Evolutionary conservation across 2,329 filamentous ascomycete genomes (phyloP).

Genomic region (Phyllosticta citrichinensis): DNA sequence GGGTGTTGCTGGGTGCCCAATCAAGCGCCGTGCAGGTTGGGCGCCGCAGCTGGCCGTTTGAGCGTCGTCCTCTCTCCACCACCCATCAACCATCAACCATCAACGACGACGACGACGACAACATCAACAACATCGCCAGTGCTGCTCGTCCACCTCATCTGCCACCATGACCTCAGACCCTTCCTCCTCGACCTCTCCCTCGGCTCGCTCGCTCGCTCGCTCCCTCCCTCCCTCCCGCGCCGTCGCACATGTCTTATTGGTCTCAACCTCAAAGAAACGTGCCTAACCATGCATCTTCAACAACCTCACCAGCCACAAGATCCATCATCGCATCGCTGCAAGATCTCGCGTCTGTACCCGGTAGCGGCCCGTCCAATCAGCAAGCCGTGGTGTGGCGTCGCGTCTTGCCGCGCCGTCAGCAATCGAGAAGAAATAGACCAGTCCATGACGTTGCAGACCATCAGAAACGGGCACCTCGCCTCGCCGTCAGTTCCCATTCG

Average conservation of each 20-base stretch:
- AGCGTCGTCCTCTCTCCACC: background rate
- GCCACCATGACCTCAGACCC: too few relatives aligned
- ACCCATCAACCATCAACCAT: background rate
- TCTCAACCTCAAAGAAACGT: conserved; percentile 7
- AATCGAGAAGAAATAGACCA: background rate
- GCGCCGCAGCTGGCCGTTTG: background rate
- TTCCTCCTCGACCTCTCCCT: background rate
- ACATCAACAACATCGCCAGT: background rate
- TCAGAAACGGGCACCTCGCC: background rate
- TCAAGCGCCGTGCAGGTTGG: background rate
- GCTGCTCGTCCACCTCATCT: background rate
- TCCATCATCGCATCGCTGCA: conserved; percentile 6
- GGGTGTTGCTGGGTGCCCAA: background rate
- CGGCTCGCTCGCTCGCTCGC: background rate
- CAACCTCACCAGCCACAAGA: conserved; percentile 9
- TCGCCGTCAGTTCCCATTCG: background rate
- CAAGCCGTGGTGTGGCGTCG: background rate
- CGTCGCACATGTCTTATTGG: conserved; percentile 5
- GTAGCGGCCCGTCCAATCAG: background rate
- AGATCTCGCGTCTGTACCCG: conserved; percentile 5
- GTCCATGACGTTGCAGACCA: background rate
- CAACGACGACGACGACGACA: background rate
- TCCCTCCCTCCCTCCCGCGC: background rate
- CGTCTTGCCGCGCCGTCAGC: background rate
- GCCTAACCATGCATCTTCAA: conserved; percentile 4